Conservation (phyloP, 202 grass and related monocot genomes). For the Schoenoplectus triqueter region DNA sequence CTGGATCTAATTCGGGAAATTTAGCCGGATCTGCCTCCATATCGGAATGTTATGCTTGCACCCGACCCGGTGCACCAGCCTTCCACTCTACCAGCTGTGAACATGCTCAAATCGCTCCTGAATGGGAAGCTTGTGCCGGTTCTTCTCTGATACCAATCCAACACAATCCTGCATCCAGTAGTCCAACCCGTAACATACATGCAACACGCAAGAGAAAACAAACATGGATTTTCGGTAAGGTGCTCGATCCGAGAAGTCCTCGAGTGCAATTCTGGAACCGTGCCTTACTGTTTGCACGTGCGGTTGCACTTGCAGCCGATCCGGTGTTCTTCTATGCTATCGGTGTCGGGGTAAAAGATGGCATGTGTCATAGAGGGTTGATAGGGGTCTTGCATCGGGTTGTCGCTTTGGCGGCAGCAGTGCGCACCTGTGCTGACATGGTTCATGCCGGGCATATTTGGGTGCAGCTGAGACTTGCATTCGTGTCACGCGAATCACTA, state of each 20-base stretch:
- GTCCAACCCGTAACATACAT: not conserved
- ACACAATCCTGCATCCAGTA: not conserved
- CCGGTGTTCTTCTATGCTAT: slow-evolving; percentile 94
- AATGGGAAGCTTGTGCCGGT: slow-evolving; percentile 90
- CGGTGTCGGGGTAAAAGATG: slow-evolving; percentile 32
- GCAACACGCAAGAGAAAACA: slow-evolving; percentile 36
- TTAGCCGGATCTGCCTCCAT: slow-evolving; percentile 29
- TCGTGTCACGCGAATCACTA: slow-evolving; percentile 91
- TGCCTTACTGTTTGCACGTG: slow-evolving; percentile 73
- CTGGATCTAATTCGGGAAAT: slow-evolving; percentile 17
- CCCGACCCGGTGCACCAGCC: slow-evolving; percentile 72
- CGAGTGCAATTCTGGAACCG: slow-evolving; percentile 88
- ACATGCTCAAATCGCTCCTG: slow-evolving; percentile 64
- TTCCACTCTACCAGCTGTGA: slow-evolving; percentile 98
- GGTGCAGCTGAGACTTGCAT: slow-evolving; percentile 88
- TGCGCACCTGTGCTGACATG: slow-evolving; percentile 69
- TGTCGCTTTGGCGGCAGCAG: slow-evolving; percentile 47
- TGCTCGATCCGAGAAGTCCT: slow-evolving; percentile 86
- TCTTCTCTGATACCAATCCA: slow-evolving; percentile 94
- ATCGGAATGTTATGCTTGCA: slow-evolving; percentile 94
- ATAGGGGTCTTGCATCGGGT: slow-evolving; percentile 67
- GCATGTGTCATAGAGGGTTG: slow-evolving; percentile 36
- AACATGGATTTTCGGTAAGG: slow-evolving; percentile 65
- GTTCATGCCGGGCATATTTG: slow-evolving; percentile 76
- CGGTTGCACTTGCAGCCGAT: slow-evolving; percentile 69